These are phyloP conservation scores for Colletotrichum graminicola DNA, from an alignment of 2,329 filamentous ascomycete genomes.

Conservation along the genomic window DNA sequence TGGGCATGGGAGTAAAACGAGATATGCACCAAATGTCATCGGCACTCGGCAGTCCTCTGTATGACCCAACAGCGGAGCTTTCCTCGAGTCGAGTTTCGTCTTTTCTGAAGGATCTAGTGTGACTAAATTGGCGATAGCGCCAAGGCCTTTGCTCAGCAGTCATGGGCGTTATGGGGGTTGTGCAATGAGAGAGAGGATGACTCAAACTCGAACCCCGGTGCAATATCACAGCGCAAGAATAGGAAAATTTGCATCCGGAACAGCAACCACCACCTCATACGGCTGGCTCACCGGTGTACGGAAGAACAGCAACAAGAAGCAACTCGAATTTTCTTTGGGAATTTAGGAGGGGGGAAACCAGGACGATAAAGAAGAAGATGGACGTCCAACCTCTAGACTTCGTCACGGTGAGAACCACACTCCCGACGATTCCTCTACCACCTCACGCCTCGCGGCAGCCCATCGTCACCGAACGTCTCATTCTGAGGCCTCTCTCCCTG, in stretches of 20 bases:
- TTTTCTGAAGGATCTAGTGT: no score
- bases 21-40: not conserved
- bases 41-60: conserved; percentile 4
- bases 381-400: conserved; percentile 42
- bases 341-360: not conserved
- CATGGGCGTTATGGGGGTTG: not conserved
- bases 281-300: not conserved
- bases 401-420: conserved; percentile 61
- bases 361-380: conserved; percentile 5
- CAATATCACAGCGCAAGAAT: not conserved
- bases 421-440: conserved; percentile 59
- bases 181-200: not conserved
- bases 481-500: conserved; percentile 63
- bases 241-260: not conserved
- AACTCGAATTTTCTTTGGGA: not conserved
- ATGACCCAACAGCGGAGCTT: conserved; percentile 5
- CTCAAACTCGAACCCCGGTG: not conserved
- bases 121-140: conserved; percentile 5
- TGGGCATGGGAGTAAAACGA: not conserved
- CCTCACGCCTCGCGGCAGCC: conserved; percentile 53
- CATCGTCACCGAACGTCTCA: conserved; percentile 65
- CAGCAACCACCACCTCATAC: not conserved
- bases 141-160: not conserved
- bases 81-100: not conserved
- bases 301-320: not conserved